These are phyloP conservation scores for Astragalus glycyphyllos DNA, from an alignment of 306 rosid species.

Conservation along the genomic window DNA sequence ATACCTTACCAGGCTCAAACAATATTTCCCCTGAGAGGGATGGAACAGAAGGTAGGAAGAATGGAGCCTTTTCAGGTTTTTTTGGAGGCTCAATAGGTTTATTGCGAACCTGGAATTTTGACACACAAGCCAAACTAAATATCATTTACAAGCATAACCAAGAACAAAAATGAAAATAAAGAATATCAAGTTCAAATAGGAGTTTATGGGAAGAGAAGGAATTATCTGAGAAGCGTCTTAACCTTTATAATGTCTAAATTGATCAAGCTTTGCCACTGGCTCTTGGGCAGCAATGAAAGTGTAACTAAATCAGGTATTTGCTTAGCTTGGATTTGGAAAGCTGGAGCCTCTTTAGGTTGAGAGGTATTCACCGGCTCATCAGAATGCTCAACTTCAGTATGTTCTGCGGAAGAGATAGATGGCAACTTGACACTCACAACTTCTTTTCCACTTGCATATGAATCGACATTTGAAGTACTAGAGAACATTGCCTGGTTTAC, in stretches of 20 bases:
- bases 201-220: constrained; percentile 44
- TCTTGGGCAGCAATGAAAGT: constrained; percentile 85
- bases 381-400: constrained; percentile 55
- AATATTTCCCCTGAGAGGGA: constrained; percentile 85
- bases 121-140: constrained; percentile 37
- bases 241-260: constrained; percentile 94
- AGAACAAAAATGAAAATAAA: constrained; percentile 5
- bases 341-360: constrained; percentile 48
- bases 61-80: constrained; percentile 96
- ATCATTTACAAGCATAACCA: constrained; percentile 23
- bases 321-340: constrained; percentile 49
- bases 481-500: constrained; percentile 76
- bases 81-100: constrained; percentile 94
- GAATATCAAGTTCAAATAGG: constrained; percentile 21
- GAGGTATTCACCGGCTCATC: constrained; percentile 44
- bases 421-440: constrained; percentile 79
- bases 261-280: constrained; percentile 97
- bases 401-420: constrained; percentile 66
- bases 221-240: constrained; percentile 26
- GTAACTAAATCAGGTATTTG: constrained; percentile 90
- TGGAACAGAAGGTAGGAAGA: constrained; percentile 90
- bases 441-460: constrained; percentile 84
- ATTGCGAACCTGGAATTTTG: constrained; percentile 73
- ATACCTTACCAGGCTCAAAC: constrained; percentile 66
- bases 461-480: constrained; percentile 65